Evolutionary conservation across 306 rosid genomes (phyloP).

Genomic region (Vigna trinervia): DNA sequence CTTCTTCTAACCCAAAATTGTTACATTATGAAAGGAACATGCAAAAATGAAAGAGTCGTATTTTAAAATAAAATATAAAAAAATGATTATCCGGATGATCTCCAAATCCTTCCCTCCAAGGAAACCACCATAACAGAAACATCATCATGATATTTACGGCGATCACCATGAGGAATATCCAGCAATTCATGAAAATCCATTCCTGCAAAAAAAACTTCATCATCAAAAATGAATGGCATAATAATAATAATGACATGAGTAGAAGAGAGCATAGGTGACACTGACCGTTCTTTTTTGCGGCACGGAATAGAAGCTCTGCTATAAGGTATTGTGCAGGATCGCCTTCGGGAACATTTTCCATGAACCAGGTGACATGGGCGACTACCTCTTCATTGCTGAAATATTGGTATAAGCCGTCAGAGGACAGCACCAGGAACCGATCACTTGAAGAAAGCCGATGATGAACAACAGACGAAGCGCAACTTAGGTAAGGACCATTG

Average conservation of each 20-base stretch:
- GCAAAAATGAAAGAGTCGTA: constrained; percentile 41
- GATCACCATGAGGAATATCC: constrained; percentile 70
- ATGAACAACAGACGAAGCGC: constrained; percentile 61
- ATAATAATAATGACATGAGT: background rate
- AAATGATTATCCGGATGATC: constrained; percentile 59
- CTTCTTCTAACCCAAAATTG: constrained; percentile 60
- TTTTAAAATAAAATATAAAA: constrained; percentile 7
- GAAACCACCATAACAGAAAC: constrained; percentile 73
- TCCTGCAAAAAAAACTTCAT: constrained; percentile 41
- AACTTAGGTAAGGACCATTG: constrained; percentile 59
- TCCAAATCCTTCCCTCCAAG: constrained; percentile 74
- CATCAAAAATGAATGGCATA: background rate
- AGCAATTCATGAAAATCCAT: constrained; percentile 73
- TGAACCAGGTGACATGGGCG: constrained; percentile 71
- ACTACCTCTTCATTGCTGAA: constrained; percentile 76
- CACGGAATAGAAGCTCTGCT: constrained; percentile 75
- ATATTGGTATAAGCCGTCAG: constrained; percentile 73
- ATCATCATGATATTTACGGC: constrained; percentile 73
- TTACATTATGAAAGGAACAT: constrained; percentile 51
- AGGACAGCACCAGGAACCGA: constrained; percentile 69
- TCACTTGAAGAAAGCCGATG: constrained; percentile 72
- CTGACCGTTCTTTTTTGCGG: constrained; percentile 73
- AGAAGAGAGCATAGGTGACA: constrained; percentile 26
- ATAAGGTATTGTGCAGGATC: constrained; percentile 82
- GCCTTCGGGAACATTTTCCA: constrained; percentile 73